Conservation (phyloP, 2,329 filamentous ascomycete species). For the Penicillium frequentans region DNA sequence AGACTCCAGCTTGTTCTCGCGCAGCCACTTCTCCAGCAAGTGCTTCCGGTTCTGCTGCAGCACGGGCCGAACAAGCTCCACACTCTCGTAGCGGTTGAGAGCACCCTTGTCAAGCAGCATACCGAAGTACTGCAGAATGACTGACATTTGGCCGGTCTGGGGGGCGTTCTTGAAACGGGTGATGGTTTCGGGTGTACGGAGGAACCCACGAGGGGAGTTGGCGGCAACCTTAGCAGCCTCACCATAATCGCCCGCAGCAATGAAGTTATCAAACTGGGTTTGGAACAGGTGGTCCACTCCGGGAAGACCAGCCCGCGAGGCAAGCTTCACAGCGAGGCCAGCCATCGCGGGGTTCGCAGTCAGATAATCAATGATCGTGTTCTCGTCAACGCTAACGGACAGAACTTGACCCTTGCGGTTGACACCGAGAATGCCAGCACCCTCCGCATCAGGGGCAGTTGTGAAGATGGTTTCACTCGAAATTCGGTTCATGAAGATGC, state of each 20-base stretch:
- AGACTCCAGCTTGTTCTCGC: slow-evolving; percentile 91
- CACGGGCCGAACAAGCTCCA: slow-evolving; percentile 91
- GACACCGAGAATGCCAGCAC: slow-evolving; percentile 86
- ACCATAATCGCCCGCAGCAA: slow-evolving; percentile 74
- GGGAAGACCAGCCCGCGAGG: slow-evolving; percentile 87
- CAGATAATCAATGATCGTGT: slow-evolving; percentile 87
- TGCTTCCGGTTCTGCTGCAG: slow-evolving; percentile 93
- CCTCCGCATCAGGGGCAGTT: slow-evolving; percentile 78
- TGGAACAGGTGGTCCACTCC: slow-evolving; percentile 92
- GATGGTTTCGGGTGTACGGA: slow-evolving; percentile 92
- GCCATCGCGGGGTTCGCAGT: slow-evolving; percentile 95
- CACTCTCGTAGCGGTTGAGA: slow-evolving; percentile 87
- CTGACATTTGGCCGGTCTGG: slow-evolving; percentile 72
- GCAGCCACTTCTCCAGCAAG: slow-evolving; percentile 95
- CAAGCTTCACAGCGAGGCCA: slow-evolving; percentile 91
- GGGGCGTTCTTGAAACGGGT: slow-evolving; percentile 91
- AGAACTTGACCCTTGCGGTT: slow-evolving; percentile 98
- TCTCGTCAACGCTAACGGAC: slow-evolving; percentile 89
- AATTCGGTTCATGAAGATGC: slow-evolving; percentile 99
- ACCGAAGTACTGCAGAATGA: slow-evolving; percentile 96
- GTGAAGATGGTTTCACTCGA: slow-evolving; percentile 99
- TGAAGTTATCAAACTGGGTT: slow-evolving; percentile 86
- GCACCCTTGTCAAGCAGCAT: slow-evolving; percentile 94
- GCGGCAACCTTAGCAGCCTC: slow-evolving; percentile 95
- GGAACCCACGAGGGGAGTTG: slow-evolving; percentile 92